These are phyloP conservation scores for Tardiomyces blankii DNA, from an alignment of 1,139 yeast genomes.

Conservation along the genomic window DNA sequence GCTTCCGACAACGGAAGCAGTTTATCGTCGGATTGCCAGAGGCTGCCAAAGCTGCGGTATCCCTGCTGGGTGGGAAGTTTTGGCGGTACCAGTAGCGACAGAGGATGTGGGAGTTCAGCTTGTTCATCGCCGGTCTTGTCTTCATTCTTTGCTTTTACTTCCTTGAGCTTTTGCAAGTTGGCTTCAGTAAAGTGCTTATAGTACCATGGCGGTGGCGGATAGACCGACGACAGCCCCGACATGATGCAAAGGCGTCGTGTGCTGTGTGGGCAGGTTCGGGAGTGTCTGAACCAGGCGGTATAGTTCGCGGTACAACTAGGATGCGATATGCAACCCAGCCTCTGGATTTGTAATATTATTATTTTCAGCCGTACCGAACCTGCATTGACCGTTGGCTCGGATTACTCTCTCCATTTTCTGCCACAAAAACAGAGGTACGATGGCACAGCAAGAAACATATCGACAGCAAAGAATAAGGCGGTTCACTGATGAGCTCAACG, in stretches of 20 bases:
- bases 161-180: conserved; percentile 35
- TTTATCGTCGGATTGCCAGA: conserved; percentile 68
- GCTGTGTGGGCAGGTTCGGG: not conserved
- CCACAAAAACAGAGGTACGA: too few species aligned
- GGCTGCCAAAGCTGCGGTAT: conserved; percentile 73
- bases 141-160: conserved; percentile 6
- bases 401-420: too few species aligned
- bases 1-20: conserved; percentile 55
- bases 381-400: too few species aligned
- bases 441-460: too few species aligned
- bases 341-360: too few species aligned
- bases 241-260: conserved; percentile 6
- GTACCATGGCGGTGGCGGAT: conserved; percentile 82
- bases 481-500: too few species aligned
- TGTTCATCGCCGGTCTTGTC: conserved; percentile 3
- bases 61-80: conserved; percentile 37
- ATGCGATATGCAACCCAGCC: too few species aligned
- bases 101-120: conserved; percentile 13
- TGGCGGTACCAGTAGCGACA: conserved; percentile 57
- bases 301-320: too few species aligned
- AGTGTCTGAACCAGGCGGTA: too few species aligned
- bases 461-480: too few species aligned
- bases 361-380: too few species aligned
- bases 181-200: conserved; percentile 56
- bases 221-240: conserved; percentile 44